Evolutionary conservation across 1,284 basidiomycete species (phyloP), one percentile per base, ranked within the genome.

Genomic region (Vanrija pseudolonga): DNA sequence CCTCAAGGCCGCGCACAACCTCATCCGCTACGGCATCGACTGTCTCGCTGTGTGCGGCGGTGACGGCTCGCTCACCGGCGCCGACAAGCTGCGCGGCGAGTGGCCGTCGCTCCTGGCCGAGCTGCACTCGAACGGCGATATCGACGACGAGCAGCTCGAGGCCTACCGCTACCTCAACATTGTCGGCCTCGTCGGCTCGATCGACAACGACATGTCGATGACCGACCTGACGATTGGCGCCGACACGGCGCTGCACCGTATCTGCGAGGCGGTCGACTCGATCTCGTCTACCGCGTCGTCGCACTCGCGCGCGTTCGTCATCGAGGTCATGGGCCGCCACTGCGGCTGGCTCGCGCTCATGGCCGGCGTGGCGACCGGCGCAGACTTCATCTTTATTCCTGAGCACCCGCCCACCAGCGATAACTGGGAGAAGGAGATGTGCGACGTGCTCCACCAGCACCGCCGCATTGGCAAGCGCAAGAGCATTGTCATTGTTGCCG

Each of bases 171-270:
- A 97, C 66, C 86, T 99, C 63, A 90, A 86, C 77, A 97, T 99
- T 67, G 95, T 94, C 63, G 95, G 96, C 41, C 85, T 98, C 23
- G 95, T 98, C 49, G 95, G 95, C 42, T 95, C 91, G 5, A 98
- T 99, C 73, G 95, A 98, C 79, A 98, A 98, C 71, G 96, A 98
- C 76, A 96, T 98, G 92, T 88, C 90, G 20, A 83, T 96, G 83
- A 98, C 95, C 24, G 94, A 98, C 76, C 77, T 97, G 65, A 98
- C 96, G 6, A 98, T 98, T 66, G 96, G 95, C 45, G 94, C 93
- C 1, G 86, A 90, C 0, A 98, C 95, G 0, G 95, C 96, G 14
- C 80, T 98, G 32, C 90, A 95, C 67, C 85, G 96, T 42, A 98
- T 98, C 57, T 98, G 94, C 76, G 96, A 98, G 76, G 85, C 93